phyloP scores from a whole-genome alignment of 202 grass and related monocot genomes.

The Panicum virgatum region DNA sequence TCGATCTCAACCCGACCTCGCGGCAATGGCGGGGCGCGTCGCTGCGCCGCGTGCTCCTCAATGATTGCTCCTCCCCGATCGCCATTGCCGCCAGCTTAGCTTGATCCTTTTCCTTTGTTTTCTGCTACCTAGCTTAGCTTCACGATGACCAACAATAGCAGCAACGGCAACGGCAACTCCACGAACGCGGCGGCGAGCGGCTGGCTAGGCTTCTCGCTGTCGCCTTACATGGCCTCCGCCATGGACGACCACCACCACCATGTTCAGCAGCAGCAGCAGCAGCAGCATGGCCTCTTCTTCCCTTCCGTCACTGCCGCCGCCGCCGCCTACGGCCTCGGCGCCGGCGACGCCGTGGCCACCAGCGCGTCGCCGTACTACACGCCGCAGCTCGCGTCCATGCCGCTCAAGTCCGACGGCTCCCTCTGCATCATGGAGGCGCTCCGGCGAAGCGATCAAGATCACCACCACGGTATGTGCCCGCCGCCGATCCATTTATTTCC shows the following conservation, averaged over 20 bases:
- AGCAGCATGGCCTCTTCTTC: conserved; percentile 45
- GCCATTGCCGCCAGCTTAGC: conserved; percentile 1
- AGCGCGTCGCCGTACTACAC: conserved; percentile 60
- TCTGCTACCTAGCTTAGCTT: not conserved
- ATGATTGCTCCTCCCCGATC: conserved; percentile 51
- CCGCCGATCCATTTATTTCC: not conserved
- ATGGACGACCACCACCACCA: conserved; percentile 57
- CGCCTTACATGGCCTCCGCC: conserved; percentile 57
- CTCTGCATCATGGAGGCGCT: conserved; percentile 99
- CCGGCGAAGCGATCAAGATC: conserved; percentile 56
- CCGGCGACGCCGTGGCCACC: conserved; percentile 23
- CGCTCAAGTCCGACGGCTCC: conserved; percentile 90
- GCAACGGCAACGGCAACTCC: conserved; percentile 35
- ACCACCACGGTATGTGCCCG: conserved; percentile 41
- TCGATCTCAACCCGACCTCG: not conserved
- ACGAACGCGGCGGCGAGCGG: conserved; percentile 43
- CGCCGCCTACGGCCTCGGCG: conserved; percentile 38
- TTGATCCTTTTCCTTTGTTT: not conserved
- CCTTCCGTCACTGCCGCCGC: conserved; percentile 34
- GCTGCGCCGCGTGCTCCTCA: conserved; percentile 38
- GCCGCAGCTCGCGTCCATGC: conserved; percentile 89
- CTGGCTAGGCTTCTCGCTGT: conserved; percentile 96
- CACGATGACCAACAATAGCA: conserved; percentile 58
- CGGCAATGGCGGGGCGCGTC: conserved; percentile 54
- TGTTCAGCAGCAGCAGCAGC: conserved; percentile 41